Evolutionary conservation across 208 protist genomes (phyloP).

Genomic region (Phytomonas serpens): DNA sequence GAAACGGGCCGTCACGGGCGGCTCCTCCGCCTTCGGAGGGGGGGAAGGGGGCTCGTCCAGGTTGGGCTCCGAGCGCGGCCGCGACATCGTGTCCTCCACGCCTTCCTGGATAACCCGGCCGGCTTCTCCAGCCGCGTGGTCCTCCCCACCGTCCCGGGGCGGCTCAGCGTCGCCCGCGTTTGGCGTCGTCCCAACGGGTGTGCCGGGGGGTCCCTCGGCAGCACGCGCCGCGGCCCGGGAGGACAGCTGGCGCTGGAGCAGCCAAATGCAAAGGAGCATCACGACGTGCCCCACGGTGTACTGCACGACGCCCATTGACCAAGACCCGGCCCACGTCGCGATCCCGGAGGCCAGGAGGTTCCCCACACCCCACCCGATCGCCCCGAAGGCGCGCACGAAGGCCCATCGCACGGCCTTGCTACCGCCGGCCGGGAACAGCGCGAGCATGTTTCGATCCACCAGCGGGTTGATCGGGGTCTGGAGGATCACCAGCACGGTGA

Average conservation of each 20-base stretch:
- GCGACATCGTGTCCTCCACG: not conserved
- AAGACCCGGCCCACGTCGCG: slow-evolving; percentile 12
- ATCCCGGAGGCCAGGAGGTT: slow-evolving; percentile 17
- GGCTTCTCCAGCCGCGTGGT: too few species aligned
- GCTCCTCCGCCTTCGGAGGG: not conserved
- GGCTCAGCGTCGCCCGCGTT: too few species aligned
- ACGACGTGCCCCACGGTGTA: slow-evolving; percentile 26
- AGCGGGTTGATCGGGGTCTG: slow-evolving; percentile 27
- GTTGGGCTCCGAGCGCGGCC: not conserved
- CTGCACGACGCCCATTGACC: slow-evolving; percentile 26
- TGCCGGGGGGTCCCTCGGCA: slow-evolving; percentile 5
- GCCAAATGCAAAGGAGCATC: slow-evolving; percentile 30
- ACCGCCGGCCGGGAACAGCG: slow-evolving; percentile 25
- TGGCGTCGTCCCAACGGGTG: not conserved
- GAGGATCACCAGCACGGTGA: slow-evolving; percentile 21
- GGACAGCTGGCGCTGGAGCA: not conserved
- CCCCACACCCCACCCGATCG: slow-evolving; percentile 52
- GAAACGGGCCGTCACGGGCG: slow-evolving; percentile 25
- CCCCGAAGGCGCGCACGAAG: slow-evolving; percentile 31
- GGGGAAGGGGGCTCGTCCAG: too few species aligned
- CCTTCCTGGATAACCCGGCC: too few species aligned
- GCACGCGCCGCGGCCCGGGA: not conserved
- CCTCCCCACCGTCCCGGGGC: not conserved
- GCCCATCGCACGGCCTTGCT: slow-evolving; percentile 26
- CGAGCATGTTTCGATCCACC: slow-evolving; percentile 39